A percentile compares a stretch with the other conserved stretches of the same genome.
Evolutionary conservation across 768 basidiomycete genomes (phyloP).

Genomic region (Pulveroboletus sp.): DNA sequence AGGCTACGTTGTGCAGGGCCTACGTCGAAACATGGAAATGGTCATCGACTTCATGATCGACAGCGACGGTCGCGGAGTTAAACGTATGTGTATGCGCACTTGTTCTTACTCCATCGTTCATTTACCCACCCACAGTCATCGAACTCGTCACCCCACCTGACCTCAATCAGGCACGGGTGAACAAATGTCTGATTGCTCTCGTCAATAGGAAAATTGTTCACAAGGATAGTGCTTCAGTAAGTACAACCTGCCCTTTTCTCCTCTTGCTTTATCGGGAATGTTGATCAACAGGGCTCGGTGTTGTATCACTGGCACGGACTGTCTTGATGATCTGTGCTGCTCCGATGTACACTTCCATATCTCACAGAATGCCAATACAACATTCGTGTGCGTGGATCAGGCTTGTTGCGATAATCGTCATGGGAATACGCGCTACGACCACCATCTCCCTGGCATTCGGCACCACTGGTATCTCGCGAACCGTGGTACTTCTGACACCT

Average conservation of each 20-base stretch:
- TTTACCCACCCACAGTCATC: conserved; percentile 45
- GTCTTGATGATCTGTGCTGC: conserved; percentile 17
- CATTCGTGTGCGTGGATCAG: not conserved
- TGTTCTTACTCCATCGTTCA: not conserved
- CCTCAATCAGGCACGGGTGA: conserved; percentile 84
- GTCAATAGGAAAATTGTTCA: conserved; percentile 81
- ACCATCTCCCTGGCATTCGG: no score
- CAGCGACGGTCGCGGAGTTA: conserved; percentile 53
- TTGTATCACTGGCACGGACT: conserved; percentile 67
- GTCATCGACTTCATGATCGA: conserved; percentile 78
- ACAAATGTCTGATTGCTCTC: conserved; percentile 89
- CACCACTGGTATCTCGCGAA: no score
- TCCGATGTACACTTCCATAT: not conserved
- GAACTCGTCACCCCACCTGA: conserved; percentile 78
- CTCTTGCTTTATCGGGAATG: not conserved
- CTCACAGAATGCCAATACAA: not conserved
- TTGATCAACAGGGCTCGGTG: conserved; percentile 48
- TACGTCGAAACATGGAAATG: conserved; percentile 73
- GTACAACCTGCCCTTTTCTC: conserved; percentile 8
- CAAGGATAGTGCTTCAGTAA: conserved; percentile 64
- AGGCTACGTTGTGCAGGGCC: conserved; percentile 38
- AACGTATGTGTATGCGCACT: conserved; percentile 42
- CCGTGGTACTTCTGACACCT: not conserved
- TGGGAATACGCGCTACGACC: not conserved
- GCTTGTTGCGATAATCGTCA: not conserved